Evolutionary conservation across 2,329 filamentous ascomycete genomes (phyloP), one percentile per base, ranked within the genome.

Genomic region (Chaetothyriales sp.): DNA sequence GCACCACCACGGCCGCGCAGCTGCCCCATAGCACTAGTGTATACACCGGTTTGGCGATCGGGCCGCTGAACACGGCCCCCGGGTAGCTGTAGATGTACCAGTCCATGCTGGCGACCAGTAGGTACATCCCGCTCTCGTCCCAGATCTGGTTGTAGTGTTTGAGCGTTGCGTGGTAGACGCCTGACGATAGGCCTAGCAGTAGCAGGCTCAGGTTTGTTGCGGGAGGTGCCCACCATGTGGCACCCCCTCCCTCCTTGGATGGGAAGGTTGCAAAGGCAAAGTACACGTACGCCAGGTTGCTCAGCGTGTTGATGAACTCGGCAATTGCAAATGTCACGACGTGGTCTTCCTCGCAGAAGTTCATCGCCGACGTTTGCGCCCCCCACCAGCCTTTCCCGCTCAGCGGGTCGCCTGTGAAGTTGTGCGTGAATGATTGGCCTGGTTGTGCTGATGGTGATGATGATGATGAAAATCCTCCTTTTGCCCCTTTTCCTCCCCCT

Each of bases 321-420:
- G 84, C 84, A 45, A 80, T 76, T 62, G 87, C 88, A 32, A 75
- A 72, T 5, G 83, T 87, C 26, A 82, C 78, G 69, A 82, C 82
- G 66, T 83, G 83, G 55, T 86, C 81, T 72, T 86, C 83, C 72
- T 88, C 84, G 62, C 84, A 88, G 75, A 84, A 87, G 64, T 87
- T 86, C 47, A 86, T 61, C 0, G 82, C 85, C 7, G 79, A 80
- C 1, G 82, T 86, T 50, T 82, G 78, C 22, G 80, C 77, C 3
- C 73, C 76, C 81, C 82, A 86, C 62, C 77, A 78, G 18, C 80
- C 80, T 39, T 48, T 39, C 18, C 48, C 28, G 20, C 19, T 26
- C 2, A 32, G 45, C 26, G 45, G 25, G 18, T 25, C 20, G 20
- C 20, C 26, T 12, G 19, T 32, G 45, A 47, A 47, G 26, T 47